Base-by-base conservation (phyloP, 2,329 filamentous ascomycete genomes). In the Colletotrichum sp. region DNA sequence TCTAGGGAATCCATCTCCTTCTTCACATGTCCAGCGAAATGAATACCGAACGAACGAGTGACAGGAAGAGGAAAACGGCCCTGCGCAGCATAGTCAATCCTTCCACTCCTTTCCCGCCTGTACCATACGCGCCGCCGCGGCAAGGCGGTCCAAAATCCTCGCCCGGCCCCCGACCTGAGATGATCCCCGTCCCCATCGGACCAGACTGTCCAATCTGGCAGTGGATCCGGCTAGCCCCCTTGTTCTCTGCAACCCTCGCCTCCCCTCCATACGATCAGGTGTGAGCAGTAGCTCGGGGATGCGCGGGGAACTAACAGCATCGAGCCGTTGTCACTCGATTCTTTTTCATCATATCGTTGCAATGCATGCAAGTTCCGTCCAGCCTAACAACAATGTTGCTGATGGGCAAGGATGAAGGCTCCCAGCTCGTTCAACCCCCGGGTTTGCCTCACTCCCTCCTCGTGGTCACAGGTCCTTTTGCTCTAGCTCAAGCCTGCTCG, bases 281-380 rank as follows among this genome's bases (percentile, higher is more conserved):
- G 62, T 39, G 49, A 30, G 65, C 29, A 34, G 29, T 34, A 36
- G 62, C 15, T 30, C 69, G 62, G 39, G 68, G 69, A 63, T 55
- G 8, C 61, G 68, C 68, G 62, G 72, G 69, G 62, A 44, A 55
- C 29, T 44, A 34, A 63, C 55, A 72, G 34, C 27, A 25, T 29
- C 36, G 49, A 52, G 34, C 30, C 39, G 69, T 63, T 62, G 64
- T 65, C 29, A 15, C 55, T 69, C 19, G 44, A 49, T 32, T 27
- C 36, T 65, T 72, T 74, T 65, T 61, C 70, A 69, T 69, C 70
- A 74, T 61, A 74, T 69, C 59, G 70, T 76, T 74, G 64, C 74
- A 65, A 13, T 55, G 59, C 22, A 70, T 25, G 69, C 30, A 29
- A n/a, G 44, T 57, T 29, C 32, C 72, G 30, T 57, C 65, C 65